Conservation (phyloP, 352 stramenopile genomes). For the Phytopythium oedochilum region DNA sequence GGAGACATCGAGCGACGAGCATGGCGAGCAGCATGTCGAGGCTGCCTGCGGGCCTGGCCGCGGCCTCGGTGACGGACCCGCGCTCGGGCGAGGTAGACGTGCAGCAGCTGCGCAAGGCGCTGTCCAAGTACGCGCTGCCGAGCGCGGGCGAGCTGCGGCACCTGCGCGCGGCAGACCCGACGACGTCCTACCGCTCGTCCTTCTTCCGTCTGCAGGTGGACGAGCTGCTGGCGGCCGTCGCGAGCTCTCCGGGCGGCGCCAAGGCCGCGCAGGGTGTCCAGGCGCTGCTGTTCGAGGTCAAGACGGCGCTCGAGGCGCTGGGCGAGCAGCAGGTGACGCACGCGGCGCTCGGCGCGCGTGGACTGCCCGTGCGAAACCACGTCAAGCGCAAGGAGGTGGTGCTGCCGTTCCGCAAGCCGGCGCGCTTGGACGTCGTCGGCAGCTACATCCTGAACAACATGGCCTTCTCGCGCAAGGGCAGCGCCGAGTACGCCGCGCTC, state of each 20-base stretch:
- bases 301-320: conserved; percentile 63
- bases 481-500: conserved; percentile 43
- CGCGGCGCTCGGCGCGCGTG: conserved; percentile 50
- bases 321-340: conserved; percentile 71
- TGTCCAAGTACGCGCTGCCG: conserved; percentile 89
- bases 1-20: neutral
- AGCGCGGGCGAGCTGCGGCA: conserved; percentile 79
- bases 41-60: conserved; percentile 8
- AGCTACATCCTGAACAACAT: conserved; percentile 87
- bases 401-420: conserved; percentile 73
- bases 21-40: conserved; percentile 10
- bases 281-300: conserved; percentile 76
- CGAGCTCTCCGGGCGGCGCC: conserved; percentile 37
- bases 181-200: conserved; percentile 69
- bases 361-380: conserved; percentile 61
- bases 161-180: conserved; percentile 71
- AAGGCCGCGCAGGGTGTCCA: conserved; percentile 49
- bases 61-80: neutral
- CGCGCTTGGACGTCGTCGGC: conserved; percentile 77
- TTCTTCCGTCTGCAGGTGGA: conserved; percentile 87
- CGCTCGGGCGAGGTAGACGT: conserved; percentile 20
- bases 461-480: conserved; percentile 52
- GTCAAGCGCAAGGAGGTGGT: conserved; percentile 84
- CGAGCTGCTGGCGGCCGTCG: conserved; percentile 73
- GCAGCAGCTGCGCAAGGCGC: conserved; percentile 63